phyloP scores from a whole-genome alignment of 805 yeast genomes.

The Metschnikowia orientalis region DNA sequence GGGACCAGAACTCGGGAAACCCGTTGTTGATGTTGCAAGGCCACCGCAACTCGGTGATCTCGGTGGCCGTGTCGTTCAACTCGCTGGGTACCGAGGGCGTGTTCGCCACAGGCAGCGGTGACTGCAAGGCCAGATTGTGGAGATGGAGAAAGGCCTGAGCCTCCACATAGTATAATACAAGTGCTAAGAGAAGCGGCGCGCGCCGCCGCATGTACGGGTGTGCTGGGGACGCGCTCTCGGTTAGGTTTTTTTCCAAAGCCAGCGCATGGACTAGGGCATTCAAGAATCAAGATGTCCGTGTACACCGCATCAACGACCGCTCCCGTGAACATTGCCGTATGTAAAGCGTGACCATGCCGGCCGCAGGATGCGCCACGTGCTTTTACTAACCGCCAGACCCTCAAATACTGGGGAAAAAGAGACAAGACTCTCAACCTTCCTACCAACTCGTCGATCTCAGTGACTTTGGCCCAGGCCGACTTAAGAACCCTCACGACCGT shows the following conservation, averaged over 20 bases:
- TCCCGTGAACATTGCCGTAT: constrained; percentile 93
- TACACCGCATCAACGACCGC: constrained; percentile 84
- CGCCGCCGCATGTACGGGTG: constrained; percentile 6
- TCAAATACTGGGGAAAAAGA: constrained; percentile 98
- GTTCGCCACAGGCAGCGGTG: constrained; percentile 97
- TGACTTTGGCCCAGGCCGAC: constrained; percentile 87
- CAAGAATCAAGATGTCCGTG: constrained; percentile 39
- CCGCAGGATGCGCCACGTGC: neutral
- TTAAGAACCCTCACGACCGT: constrained; percentile 90
- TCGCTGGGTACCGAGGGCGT: constrained; percentile 71
- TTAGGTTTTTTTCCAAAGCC: constrained; percentile 1
- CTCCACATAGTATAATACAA: too few species aligned
- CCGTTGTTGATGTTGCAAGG: constrained; percentile 95
- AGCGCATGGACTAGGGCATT: too few species aligned
- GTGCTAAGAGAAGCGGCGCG: too few species aligned
- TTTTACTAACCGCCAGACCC: constrained; percentile 46
- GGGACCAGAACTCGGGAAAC: constrained; percentile 91
- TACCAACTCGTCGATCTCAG: constrained; percentile 93
- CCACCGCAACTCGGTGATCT: constrained; percentile 90
- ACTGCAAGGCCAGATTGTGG: constrained; percentile 97
- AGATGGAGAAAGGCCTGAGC: constrained; percentile 57
- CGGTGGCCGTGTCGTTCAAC: constrained; percentile 85
- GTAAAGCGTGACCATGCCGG: constrained; percentile 23
- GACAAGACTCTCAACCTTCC: constrained; percentile 86
- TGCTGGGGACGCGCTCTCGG: neutral